Evolutionary conservation across 352 stramenopile genomes (phyloP).

Genomic region (Globisporangium megalacanthum): DNA sequence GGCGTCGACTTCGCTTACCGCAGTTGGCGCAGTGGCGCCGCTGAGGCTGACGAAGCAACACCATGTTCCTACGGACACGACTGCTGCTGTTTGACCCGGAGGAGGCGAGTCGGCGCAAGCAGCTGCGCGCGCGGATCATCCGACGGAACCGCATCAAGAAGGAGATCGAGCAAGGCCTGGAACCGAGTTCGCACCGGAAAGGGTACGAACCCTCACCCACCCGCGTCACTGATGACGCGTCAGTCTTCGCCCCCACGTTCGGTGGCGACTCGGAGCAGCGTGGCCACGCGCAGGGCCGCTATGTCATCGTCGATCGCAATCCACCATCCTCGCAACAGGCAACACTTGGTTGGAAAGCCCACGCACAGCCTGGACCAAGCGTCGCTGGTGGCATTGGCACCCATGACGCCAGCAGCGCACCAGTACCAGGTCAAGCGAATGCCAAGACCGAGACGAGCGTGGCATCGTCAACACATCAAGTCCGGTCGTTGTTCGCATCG

Average conservation of each 20-base stretch:
- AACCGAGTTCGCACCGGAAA: conserved; percentile 21
- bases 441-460: neutral
- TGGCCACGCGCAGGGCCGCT: conserved; percentile 1
- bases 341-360: neutral
- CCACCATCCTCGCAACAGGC: neutral
- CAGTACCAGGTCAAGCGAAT: neutral
- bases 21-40: neutral
- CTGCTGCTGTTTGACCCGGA: conserved; percentile 51
- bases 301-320: neutral
- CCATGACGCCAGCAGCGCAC: neutral
- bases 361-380: neutral
- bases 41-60: neutral
- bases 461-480: neutral
- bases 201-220: conserved; percentile 7
- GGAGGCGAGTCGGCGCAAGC: conserved; percentile 34
- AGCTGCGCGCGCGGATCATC: conserved; percentile 46
- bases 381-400: neutral
- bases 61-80: conserved; percentile 39
- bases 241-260: conserved; percentile 11
- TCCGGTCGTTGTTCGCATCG: too few species aligned
- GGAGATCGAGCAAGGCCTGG: conserved; percentile 41
- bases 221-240: neutral
- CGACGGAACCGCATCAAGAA: conserved; percentile 56
- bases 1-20: neutral
- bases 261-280: conserved; percentile 11